These are phyloP conservation scores for Xylaria scruposa DNA, from an alignment of 495 filamentous ascomycete genomes.

Conservation along the genomic window DNA sequence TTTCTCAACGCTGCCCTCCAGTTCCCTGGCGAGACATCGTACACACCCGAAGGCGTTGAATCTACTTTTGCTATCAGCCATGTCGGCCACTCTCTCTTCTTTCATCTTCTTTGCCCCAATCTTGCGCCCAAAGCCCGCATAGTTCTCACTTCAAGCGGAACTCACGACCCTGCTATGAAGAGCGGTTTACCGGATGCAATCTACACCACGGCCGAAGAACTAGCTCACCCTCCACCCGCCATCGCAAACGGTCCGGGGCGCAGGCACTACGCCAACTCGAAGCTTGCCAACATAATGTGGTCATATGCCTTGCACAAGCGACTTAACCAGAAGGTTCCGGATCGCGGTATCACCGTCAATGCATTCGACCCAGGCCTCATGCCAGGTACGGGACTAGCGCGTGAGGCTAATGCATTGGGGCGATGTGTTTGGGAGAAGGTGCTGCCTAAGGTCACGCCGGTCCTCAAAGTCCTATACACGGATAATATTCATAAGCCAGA, in stretches of 20 bases:
- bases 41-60: slow-evolving; percentile 51
- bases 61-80: slow-evolving; percentile 38
- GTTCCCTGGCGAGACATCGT: slow-evolving; percentile 40
- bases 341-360: slow-evolving; percentile 43
- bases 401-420: slow-evolving; percentile 31
- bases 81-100: slow-evolving; percentile 64
- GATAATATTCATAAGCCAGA: slow-evolving; percentile 46
- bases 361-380: slow-evolving; percentile 56
- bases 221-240: slow-evolving; percentile 44
- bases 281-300: slow-evolving; percentile 75
- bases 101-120: slow-evolving; percentile 65
- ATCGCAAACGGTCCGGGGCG: slow-evolving; percentile 31
- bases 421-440: slow-evolving; percentile 42
- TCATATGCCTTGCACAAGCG: slow-evolving; percentile 49
- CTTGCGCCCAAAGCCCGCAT: slow-evolving; percentile 55
- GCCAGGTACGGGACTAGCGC: slow-evolving; percentile 52
- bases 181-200: slow-evolving; percentile 50
- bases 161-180: slow-evolving; percentile 40
- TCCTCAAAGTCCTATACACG: slow-evolving; percentile 40
- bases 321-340: slow-evolving; percentile 33
- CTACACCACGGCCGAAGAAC: slow-evolving; percentile 45
- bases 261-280: slow-evolving; percentile 67
- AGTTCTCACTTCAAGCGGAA: slow-evolving; percentile 46
- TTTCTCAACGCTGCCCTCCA: slow-evolving; percentile 57
- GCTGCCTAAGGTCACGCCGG: slow-evolving; percentile 44